Base-by-base conservation (phyloP, 306 rosid species). In the Prunus kanzakura region DNA sequence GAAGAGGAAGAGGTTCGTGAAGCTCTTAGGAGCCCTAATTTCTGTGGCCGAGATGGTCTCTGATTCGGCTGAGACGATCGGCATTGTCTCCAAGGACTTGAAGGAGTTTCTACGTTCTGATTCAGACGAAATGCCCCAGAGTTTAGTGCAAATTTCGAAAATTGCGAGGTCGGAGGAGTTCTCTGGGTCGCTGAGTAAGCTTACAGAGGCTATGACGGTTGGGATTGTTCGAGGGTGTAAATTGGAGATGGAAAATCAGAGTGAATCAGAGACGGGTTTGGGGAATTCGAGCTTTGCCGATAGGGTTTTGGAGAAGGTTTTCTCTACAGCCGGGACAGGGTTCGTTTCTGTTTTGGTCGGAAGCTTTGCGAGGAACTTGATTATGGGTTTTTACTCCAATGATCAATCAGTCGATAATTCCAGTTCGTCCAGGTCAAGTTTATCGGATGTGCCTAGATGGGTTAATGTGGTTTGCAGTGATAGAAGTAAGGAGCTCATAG, bases 261-360 rank as follows among this genome's bases (percentile, higher is more conserved):
- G 51, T 27, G 50, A 46, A 20, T 79, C 63, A 18, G 87, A 32
- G 41, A 71, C 64, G n/a, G 64, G 71, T 71, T 45, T 57, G 11
- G 75, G 22, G 29, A n/a, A 32, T 82, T 76, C 82, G 41, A 66
- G 74, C 79, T 76, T 87, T 55, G 64, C 91, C 0, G 91, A 89
- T 66, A 70, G 63, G 79, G 83, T 83, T 15, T 25, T 89, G 69
- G 97, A 92, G 45, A 84, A 67, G 78, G 81, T 89, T 46, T 84
- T 87, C 77, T 90, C 97, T 13, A 82, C 83, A 38, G 89, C 97
- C 4, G 99, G 99, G 69, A 82, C 96, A 1, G 96, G 99, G 50
- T 95, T 95, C 51, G 89, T 45, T 43, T 92, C 97, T 12, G 93
- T 87, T 66, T 91, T 95, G 70, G 97, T 90, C n/a, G 99, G 99